These are phyloP conservation scores for Aspergillus fumigatus DNA, from an alignment of 2,329 filamentous ascomycete genomes.

Conservation along the genomic window DNA sequence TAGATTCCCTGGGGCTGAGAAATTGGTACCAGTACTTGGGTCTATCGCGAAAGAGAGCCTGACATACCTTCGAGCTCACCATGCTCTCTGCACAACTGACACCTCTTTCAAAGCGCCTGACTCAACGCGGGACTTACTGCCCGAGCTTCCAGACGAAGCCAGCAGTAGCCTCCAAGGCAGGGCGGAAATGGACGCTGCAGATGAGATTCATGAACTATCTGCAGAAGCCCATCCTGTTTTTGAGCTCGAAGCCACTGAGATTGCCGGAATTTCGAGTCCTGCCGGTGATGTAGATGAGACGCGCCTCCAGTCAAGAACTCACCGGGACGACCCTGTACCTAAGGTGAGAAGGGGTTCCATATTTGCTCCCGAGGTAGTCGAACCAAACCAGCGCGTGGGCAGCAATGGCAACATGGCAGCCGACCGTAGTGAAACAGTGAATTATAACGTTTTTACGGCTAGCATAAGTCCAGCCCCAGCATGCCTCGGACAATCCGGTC, in stretches of 20 bases:
- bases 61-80: conserved; percentile 53
- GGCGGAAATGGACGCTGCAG: conserved; percentile 26
- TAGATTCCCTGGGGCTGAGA: conserved; percentile 49
- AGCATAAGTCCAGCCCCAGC: too few species aligned
- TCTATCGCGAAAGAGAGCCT: conserved; percentile 45
- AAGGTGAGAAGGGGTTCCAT: conserved; percentile 37
- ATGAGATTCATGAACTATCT: conserved; percentile 34
- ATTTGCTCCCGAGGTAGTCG: conserved; percentile 45
- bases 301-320: not conserved
- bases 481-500: not conserved
- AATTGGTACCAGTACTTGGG: conserved; percentile 49
- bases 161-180: conserved; percentile 24
- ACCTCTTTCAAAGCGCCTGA: conserved; percentile 27
- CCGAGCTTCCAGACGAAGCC: conserved; percentile 30
- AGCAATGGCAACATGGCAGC: not conserved
- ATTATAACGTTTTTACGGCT: conserved; percentile 4
- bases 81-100: conserved; percentile 50
- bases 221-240: conserved; percentile 25
- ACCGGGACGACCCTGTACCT: conserved; percentile 30
- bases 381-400: conserved; percentile 15
- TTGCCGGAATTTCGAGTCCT: conserved; percentile 4
- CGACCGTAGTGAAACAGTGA: not conserved
- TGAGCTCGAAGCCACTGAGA: conserved; percentile 38
- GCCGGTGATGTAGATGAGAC: not conserved
- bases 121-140: conserved; percentile 22